Evolutionary conservation across 345 rosid genomes (phyloP).

Genomic region (Citrus mangshanensis): DNA sequence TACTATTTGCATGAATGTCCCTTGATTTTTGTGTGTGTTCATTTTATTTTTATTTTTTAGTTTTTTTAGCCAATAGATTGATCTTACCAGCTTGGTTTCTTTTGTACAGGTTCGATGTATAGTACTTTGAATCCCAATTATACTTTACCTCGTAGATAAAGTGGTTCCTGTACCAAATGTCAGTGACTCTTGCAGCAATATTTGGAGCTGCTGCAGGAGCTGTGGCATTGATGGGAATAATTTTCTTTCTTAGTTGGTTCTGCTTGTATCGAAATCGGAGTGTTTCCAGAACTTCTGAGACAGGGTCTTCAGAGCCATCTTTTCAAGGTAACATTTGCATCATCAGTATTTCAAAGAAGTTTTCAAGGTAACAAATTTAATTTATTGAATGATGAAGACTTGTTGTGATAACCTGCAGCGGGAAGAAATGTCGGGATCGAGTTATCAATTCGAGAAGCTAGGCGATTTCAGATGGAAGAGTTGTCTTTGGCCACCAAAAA

Average conservation of each 20-base stretch:
- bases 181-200: constrained; percentile 77
- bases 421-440: constrained; percentile 75
- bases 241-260: constrained; percentile 56
- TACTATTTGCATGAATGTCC: background rate
- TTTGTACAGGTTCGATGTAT: constrained; percentile 37
- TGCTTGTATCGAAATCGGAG: constrained; percentile 46
- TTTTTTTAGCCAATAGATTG: constrained; percentile 1
- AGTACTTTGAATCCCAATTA: background rate
- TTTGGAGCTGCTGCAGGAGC: constrained; percentile 97
- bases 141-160: constrained; percentile 41
- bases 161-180: constrained; percentile 69
- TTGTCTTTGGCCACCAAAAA: constrained; percentile 76
- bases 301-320: constrained; percentile 81
- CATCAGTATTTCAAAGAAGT: background rate
- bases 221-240: constrained; percentile 65
- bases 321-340: constrained; percentile 47
- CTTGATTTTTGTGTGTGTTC: background rate
- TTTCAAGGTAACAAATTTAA: background rate
- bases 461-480: constrained; percentile 81
- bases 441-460: constrained; percentile 67
- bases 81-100: constrained; percentile 25
- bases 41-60: background rate
- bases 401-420: constrained; percentile 28
- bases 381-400: constrained; percentile 7
- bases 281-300: constrained; percentile 70